phyloP scores from a whole-genome alignment of 2,329 filamentous ascomycete genomes.

The Neodidymelliopsis sp. region DNA sequence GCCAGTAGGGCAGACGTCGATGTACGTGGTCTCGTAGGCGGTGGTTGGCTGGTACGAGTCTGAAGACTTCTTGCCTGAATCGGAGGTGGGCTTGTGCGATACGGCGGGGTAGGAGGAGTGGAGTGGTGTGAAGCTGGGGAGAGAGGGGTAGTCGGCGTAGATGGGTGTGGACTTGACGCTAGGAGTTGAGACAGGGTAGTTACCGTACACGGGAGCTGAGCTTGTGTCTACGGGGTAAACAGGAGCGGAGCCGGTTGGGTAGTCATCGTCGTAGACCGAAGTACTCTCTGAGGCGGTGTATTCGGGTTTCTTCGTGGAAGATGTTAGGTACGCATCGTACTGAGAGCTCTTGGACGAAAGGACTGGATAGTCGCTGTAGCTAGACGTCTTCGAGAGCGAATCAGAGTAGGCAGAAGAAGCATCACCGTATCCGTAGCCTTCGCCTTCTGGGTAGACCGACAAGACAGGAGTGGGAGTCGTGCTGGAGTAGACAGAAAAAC shows the following conservation, averaged over 20 bases:
- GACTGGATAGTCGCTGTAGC: not conserved
- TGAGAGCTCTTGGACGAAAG: not conserved
- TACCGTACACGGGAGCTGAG: slow-evolving; percentile 5
- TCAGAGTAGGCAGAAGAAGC: slow-evolving; percentile 1
- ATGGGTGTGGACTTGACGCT: slow-evolving; percentile 9
- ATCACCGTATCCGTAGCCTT: not conserved
- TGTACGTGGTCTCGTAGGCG: slow-evolving; percentile 40
- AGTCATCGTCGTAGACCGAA: not conserved
- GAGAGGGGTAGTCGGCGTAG: slow-evolving; percentile 20
- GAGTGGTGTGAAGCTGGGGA: slow-evolving; percentile 18
- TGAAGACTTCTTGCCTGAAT: slow-evolving; percentile 11
- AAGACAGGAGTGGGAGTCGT: slow-evolving; percentile 14
- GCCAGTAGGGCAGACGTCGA: slow-evolving; percentile 46
- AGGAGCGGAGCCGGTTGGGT: not conserved
- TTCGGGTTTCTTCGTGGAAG: slow-evolving; percentile 2
- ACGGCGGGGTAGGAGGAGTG: slow-evolving; percentile 15
- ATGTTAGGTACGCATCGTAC: not conserved
- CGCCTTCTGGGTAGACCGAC: slow-evolving; percentile 10
- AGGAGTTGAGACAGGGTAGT: slow-evolving; percentile 5
- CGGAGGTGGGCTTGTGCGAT: slow-evolving; percentile 17
- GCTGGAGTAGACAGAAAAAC: slow-evolving; percentile 8
- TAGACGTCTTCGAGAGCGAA: not conserved
- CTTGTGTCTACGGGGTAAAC: slow-evolving; percentile 9
- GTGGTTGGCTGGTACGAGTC: slow-evolving; percentile 21
- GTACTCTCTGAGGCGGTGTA: slow-evolving; percentile 1